Percentiles rank a stretch among this genome's conserved stretches.
Conservation (phyloP, 192 early-diverging fungal species). For the Backusella liffmaniae region DNA sequence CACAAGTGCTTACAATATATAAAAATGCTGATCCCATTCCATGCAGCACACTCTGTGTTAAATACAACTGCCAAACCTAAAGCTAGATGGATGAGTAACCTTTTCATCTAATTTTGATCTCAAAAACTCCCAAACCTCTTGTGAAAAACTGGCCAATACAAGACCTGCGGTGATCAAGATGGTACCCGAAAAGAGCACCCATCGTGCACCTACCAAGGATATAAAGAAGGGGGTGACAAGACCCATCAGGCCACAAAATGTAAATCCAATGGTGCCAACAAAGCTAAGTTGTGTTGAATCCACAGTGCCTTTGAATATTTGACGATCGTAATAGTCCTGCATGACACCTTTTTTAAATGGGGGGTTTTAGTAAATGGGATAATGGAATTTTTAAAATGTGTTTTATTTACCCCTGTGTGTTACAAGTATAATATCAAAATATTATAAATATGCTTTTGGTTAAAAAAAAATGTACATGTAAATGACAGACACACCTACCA, state of each 20-base stretch:
- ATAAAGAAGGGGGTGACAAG: conserved; percentile 16
- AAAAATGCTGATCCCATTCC: conserved; percentile 42
- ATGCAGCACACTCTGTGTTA: conserved; percentile 57
- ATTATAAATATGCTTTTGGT: no score
- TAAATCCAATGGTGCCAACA: conserved; percentile 21
- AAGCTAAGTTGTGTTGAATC: conserved; percentile 18
- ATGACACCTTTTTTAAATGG: conserved; percentile 27
- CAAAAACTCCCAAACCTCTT: background rate
- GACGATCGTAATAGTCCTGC: conserved; percentile 33
- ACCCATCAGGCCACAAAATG: conserved; percentile 17
- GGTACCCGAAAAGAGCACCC: conserved; percentile 15
- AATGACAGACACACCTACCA: background rate
- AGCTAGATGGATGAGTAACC: no score
- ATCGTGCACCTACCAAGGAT: conserved; percentile 7
- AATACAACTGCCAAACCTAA: conserved; percentile 51
- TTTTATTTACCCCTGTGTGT: no score
- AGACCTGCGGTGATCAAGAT: conserved; percentile 13
- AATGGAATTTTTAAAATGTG: no score
- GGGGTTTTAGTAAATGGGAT: background rate
- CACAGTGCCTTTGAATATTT: conserved; percentile 12
- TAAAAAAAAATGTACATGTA: no score
- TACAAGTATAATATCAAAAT: no score
- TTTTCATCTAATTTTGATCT: no score
- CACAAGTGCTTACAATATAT: conserved; percentile 6
- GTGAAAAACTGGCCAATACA: conserved; percentile 19